Base-by-base conservation (phyloP, 192 early-diverging fungal species). In the Podila epicladia region DNA sequence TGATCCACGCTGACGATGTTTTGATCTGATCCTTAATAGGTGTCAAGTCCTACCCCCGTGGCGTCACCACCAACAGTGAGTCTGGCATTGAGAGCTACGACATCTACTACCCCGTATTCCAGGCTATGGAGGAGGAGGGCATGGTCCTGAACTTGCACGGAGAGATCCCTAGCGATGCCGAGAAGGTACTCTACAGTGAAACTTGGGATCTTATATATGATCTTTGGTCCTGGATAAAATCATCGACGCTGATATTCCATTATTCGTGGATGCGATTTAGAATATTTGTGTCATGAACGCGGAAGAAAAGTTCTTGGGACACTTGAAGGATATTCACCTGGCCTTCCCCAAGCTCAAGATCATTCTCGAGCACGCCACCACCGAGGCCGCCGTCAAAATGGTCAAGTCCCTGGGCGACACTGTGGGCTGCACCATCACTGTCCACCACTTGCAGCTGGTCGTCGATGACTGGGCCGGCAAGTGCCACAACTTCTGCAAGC, bases 391-490 rank as follows among this genome's bases (percentile, higher is more conserved):
- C 4, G 94, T 99, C 6, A 95, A 98, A 20, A 90, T 92, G 77
- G 94, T 91, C 83, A 97, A 98, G 83, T 92, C 94, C 15, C 83
- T 97, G 61, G 96, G 96, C 37, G 89, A 91, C 29, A 97, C 96
- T 15, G 95, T 99, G 13, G 98, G 89, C 0, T 97, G 96, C 82
- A 94, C 93, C 13, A 97, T 99, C 73, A 99, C 98, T 2, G 93
- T 97, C 6, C 98, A 99, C 84, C 97, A 99, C 78, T 82, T 99
- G 72, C 85, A 93, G 60, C 84, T 99, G 19, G 87, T 94, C 33
- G 93, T 97, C 0, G 98, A 99, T 75, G 97, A 99, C 83, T 99
- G 98, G 98, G 98, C 98, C 32, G 98, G 97, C 8, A 91, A 95
- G 72, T 92, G 92, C 65, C 98, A 99, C 74, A 90, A 97, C 83